Percentiles rank a stretch among this genome's conserved stretches.
Evolutionary conservation across 768 basidiomycete genomes (phyloP).

Genomic region (Tylopilus plumbeoviolaceoides): DNA sequence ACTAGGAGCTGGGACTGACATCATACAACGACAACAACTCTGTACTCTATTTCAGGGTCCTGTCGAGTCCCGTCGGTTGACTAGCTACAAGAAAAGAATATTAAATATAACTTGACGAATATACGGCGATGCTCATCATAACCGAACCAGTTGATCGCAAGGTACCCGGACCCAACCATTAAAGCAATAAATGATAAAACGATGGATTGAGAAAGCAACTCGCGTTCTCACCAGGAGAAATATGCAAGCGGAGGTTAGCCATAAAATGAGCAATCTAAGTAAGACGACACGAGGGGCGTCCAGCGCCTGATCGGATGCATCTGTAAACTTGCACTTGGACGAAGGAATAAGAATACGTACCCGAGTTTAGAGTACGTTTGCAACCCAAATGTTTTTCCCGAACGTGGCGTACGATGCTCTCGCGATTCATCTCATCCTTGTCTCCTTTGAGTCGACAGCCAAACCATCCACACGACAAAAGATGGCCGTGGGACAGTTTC

Average conservation of each 20-base stretch:
- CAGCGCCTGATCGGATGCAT: neutral
- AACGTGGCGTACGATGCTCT: slow-evolving; percentile 16
- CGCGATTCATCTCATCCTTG: slow-evolving; percentile 2
- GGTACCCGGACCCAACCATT: neutral
- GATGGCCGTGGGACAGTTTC: accelerated
- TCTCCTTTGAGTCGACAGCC: slow-evolving; percentile 3
- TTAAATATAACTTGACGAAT: no score
- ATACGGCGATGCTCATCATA: no score
- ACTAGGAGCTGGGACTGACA: no score
- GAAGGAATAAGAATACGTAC: neutral
- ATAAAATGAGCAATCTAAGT: neutral
- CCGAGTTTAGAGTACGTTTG: slow-evolving; percentile 3
- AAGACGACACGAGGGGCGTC: neutral
- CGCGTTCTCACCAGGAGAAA: neutral
- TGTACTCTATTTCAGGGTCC: no score
- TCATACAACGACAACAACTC: no score
- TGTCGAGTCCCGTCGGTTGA: no score
- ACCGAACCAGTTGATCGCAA: no score
- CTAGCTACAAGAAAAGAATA: no score
- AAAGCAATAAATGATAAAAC: no score
- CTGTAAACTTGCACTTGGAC: neutral
- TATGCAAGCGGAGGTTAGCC: neutral
- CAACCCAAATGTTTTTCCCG: slow-evolving; percentile 11
- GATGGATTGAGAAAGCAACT: neutral
- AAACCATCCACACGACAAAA: slow-evolving; percentile 3